Evolutionary conservation across 116 monocot genomes (phyloP), one percentile per base, ranked within the genome.

Genomic region (Papilionanthe hybrid): DNA sequence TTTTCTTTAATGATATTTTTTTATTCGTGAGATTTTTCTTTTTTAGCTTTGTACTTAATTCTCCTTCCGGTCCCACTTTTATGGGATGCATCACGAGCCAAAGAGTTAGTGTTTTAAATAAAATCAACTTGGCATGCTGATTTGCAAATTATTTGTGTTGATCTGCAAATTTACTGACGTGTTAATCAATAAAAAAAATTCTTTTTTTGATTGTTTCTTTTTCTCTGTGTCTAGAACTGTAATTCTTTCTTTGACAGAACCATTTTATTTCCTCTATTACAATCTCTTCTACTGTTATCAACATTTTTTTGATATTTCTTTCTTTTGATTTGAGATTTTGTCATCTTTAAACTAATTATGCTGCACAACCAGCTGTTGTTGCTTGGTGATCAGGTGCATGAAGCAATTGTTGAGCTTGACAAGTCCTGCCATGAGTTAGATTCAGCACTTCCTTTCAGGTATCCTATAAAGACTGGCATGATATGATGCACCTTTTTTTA

Each of bases 301-400:
- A 9, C 15, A 17, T 37, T 69, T 69, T 12, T 32, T 69, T 69
- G 15, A 30, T 15, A 32, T 69, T 69, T 37, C 29, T 37, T 5
- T 30, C 37, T 69, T 69, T 69, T 5, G 3, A 32, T 69, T 32
- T 37, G 13, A 69, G 32, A 69, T 9, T 18, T 5, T 37, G 1
- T 12, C 69, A 30, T 69, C 1, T 69, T 32, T 69, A 53, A 69
- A 18, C 69, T 69, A 69, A 69, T 37, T 29, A 17, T 29, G 69
- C 37, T 69, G 32, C 27, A 69, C 81, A 71, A 28, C 58, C 82
- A 95, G 95, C 79, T 95, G 72, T 78, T 95, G 65, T 80, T 95
- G 72, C 86, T 95, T 37, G 95, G 92, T 86, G 92, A 95, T 84
- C 87, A 42, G 82, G 89, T 95, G 10, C 87, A 75, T 67, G 89